These are phyloP conservation scores for Misopates orontium DNA, from an alignment of 257 asterid species.

Conservation along the genomic window DNA sequence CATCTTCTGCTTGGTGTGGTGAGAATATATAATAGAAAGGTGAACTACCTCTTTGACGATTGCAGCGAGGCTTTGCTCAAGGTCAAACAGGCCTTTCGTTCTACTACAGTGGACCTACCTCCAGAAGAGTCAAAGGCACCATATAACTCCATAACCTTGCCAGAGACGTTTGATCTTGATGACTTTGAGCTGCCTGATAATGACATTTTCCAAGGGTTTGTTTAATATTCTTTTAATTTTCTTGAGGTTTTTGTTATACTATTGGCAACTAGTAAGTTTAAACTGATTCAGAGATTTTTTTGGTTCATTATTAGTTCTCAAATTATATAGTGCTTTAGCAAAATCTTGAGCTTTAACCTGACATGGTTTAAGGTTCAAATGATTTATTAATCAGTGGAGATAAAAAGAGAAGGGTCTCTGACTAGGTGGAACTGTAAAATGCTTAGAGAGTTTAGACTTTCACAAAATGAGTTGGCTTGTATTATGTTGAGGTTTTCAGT, in stretches of 20 bases:
- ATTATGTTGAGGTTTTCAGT: not conserved
- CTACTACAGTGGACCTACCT: conserved; percentile 96
- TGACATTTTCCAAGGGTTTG: conserved; percentile 87
- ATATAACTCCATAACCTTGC: conserved; percentile 94
- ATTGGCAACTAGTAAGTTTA: not conserved
- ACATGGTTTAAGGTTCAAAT: not conserved
- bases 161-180: conserved; percentile 98
- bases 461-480: conserved; percentile 11
- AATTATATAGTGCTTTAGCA: not conserved
- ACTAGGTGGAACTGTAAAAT: conserved; percentile 14
- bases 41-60: conserved; percentile 94
- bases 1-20: conserved; percentile 99
- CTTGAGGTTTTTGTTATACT: not conserved
- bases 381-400: not conserved
- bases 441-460: conserved; percentile 9
- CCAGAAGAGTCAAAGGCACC: conserved; percentile 99
- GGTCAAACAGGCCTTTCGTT: conserved; percentile 95
- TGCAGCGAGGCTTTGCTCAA: conserved; percentile 97
- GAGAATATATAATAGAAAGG: conserved; percentile 91
- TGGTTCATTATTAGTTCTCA: not conserved
- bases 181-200: conserved; percentile 98
- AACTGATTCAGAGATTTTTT: not conserved
- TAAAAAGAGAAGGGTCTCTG: conserved; percentile 9
- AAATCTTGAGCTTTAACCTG: conserved; percentile 8
- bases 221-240: conserved; percentile 15